These are phyloP conservation scores for Avicennia marina DNA, from an alignment of 257 asterid species.

Conservation along the genomic window DNA sequence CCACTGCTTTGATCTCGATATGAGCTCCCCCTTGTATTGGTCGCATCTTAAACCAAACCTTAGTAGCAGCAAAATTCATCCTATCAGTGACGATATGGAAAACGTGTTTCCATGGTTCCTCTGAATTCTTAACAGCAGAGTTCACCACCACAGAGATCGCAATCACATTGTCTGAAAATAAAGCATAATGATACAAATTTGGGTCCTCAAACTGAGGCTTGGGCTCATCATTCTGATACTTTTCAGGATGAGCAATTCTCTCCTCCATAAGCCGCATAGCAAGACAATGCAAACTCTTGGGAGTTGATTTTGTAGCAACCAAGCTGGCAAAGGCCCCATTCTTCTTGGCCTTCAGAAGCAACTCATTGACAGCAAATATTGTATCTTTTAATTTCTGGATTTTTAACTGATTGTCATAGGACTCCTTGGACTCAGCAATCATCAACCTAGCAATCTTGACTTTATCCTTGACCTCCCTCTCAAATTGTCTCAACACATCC, in stretches of 20 bases:
- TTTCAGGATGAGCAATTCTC: conserved; percentile 89
- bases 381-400: conserved; percentile 93
- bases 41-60: conserved; percentile 96
- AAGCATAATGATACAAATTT: conserved; percentile 73
- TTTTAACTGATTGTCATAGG: conserved; percentile 90
- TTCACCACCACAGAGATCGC: conserved; percentile 91
- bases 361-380: conserved; percentile 84
- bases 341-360: conserved; percentile 85
- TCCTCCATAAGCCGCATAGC: conserved; percentile 97
- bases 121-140: conserved; percentile 69
- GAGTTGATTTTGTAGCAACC: conserved; percentile 88
- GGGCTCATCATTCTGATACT: conserved; percentile 67
- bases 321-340: conserved; percentile 84
- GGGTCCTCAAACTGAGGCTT: conserved; percentile 83
- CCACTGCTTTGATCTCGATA: conserved; percentile 72
- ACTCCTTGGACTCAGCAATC: conserved; percentile 81
- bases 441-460: conserved; percentile 77
- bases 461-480: conserved; percentile 94
- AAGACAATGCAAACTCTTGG: conserved; percentile 96
- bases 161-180: conserved; percentile 87
- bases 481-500: conserved; percentile 85
- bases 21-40: conserved; percentile 85
- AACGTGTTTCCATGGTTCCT: conserved; percentile 92
- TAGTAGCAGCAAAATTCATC: conserved; percentile 87
- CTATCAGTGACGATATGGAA: conserved; percentile 85